These are phyloP conservation scores for Trametes meyenii DNA, from an alignment of 768 basidiomycete species.

Conservation along the genomic window DNA sequence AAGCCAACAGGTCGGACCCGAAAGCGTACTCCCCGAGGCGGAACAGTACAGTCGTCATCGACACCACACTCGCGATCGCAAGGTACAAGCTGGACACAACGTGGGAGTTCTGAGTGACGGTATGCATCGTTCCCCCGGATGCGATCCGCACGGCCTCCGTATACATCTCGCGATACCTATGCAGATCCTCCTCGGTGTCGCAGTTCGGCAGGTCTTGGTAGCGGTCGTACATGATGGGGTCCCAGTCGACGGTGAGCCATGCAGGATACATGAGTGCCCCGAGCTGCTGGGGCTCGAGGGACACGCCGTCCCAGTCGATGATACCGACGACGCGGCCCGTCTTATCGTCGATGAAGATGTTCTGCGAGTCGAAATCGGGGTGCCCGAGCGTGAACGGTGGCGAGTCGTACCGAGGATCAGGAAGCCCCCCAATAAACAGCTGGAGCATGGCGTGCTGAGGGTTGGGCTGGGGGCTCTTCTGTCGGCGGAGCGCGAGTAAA, in stretches of 20 bases:
- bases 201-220: background rate
- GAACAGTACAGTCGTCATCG: background rate
- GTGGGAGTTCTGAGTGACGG: conserved; percentile 10
- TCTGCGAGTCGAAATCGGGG: conserved; percentile 10
- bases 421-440: background rate
- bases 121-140: background rate
- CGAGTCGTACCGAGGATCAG: background rate
- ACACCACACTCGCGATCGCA: background rate
- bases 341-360: conserved; percentile 11
- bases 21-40: background rate
- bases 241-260: conserved; percentile 7
- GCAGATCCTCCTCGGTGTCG: conserved; percentile 5
- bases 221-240: background rate
- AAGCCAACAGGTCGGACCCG: background rate
- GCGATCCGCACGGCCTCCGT: background rate
- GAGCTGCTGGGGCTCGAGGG: background rate
- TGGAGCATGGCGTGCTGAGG: background rate
- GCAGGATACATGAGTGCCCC: background rate
- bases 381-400: conserved; percentile 6
- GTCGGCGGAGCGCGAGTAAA: too few relatives aligned
- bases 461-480: too few relatives aligned
- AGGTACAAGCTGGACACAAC: background rate
- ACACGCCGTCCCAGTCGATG: conserved; percentile 11
- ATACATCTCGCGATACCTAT: conserved; percentile 8
- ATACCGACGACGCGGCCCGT: background rate